Evolutionary conservation across 139 green algal species (phyloP).

Genomic region (Tetraselmis chui): DNA sequence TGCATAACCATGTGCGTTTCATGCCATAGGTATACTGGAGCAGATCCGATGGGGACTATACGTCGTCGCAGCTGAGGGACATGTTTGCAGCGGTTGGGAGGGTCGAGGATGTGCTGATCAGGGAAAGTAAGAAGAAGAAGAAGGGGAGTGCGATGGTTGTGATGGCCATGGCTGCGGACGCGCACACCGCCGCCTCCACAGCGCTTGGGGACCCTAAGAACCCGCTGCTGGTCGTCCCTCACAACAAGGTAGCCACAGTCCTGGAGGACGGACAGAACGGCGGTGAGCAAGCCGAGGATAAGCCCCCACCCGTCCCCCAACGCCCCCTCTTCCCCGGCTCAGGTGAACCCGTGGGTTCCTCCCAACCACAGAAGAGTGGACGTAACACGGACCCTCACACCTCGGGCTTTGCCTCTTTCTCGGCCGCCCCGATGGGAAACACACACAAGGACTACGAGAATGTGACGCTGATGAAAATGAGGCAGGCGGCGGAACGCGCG

Average conservation of each 20-base stretch:
- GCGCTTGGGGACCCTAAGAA: slow-evolving; percentile 10
- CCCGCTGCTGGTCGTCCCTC: slow-evolving; percentile 35
- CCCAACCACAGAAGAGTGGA: too few relatives aligned
- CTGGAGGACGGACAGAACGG: background rate
- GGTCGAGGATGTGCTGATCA: slow-evolving; percentile 58
- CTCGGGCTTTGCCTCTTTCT: background rate
- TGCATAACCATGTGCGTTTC: too few relatives aligned
- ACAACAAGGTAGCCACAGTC: slow-evolving; percentile 16
- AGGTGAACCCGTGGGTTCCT: background rate
- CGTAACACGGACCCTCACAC: too few relatives aligned
- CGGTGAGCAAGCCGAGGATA: background rate
- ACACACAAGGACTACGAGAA: slow-evolving; percentile 12
- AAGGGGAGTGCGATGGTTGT: slow-evolving; percentile 51
- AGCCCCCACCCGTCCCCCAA: background rate
- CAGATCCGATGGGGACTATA: slow-evolving; percentile 18
- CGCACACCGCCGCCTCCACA: slow-evolving; percentile 13
- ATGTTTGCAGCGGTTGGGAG: slow-evolving; percentile 39
- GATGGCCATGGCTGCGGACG: slow-evolving; percentile 33
- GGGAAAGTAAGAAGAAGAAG: slow-evolving; percentile 26
- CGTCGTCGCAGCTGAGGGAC: slow-evolving; percentile 21
- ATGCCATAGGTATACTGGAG: background rate
- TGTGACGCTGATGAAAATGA: slow-evolving; percentile 20
- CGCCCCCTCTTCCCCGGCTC: background rate
- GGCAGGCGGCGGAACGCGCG: slow-evolving; percentile 24
- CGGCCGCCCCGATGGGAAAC: background rate